Evolutionary conservation across 75 land plant genomes (phyloP).

Genomic region (Isoetes taiwanensis): DNA sequence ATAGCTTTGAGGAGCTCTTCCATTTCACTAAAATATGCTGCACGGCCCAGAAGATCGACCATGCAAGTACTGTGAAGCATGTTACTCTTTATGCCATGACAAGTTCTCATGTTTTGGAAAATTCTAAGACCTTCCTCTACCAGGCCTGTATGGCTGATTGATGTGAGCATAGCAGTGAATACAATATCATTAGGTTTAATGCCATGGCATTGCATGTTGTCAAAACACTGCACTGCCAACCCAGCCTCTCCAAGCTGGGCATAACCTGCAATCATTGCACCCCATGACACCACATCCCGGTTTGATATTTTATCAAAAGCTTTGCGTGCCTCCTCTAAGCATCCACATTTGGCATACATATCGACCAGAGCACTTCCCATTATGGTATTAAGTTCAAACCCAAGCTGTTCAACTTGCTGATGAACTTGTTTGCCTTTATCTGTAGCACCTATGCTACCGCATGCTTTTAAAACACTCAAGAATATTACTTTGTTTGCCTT

Average conservation of each 20-base stretch:
- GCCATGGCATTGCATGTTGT: slow-evolving; percentile 21
- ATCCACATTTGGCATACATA: slow-evolving; percentile 53
- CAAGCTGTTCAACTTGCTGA: slow-evolving; percentile 19
- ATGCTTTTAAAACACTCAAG: slow-evolving; percentile 24
- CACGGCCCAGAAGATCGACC: slow-evolving; percentile 30
- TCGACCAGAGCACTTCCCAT: slow-evolving; percentile 36
- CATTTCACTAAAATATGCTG: slow-evolving; percentile 26
- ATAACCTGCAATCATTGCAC: slow-evolving; percentile 39
- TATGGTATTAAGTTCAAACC: slow-evolving; percentile 20
- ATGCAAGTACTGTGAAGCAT: slow-evolving; percentile 38
- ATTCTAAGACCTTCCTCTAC: slow-evolving; percentile 23
- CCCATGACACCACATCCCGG: slow-evolving; percentile 39
- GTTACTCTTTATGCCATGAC: slow-evolving; percentile 22
- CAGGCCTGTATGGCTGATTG: slow-evolving; percentile 27
- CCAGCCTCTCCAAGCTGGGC: slow-evolving; percentile 18
- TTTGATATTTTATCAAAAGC: slow-evolving; percentile 26
- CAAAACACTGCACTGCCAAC: slow-evolving; percentile 29
- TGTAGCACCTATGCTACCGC: slow-evolving; percentile 31
- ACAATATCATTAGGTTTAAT: slow-evolving; percentile 25
- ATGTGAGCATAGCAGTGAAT: background rate
- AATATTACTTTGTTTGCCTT: slow-evolving; percentile 29
- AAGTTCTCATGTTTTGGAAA: slow-evolving; percentile 21
- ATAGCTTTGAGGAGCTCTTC: slow-evolving; percentile 21
- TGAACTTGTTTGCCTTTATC: slow-evolving; percentile 27
- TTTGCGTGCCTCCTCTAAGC: slow-evolving; percentile 30